Percentiles rank a stretch among this genome's conserved stretches.
These are phyloP conservation scores for Tinospora cordifolia DNA, from an alignment of 164 flowering plant species.

Conservation along the genomic window DNA sequence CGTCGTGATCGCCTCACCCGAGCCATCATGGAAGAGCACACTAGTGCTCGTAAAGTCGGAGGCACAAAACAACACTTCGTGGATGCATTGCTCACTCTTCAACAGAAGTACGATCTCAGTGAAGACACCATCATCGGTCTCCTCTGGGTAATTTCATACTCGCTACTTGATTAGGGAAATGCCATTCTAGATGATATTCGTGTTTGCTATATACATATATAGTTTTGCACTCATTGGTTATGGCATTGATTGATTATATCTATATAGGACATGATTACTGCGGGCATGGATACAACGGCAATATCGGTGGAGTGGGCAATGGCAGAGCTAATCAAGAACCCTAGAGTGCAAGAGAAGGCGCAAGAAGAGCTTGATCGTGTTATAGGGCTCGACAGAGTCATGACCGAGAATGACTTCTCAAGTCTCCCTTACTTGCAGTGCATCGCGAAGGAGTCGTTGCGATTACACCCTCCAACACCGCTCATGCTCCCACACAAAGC, in stretches of 20 bases:
- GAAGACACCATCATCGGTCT: too few species aligned
- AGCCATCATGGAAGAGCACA: slow-evolving; percentile 52
- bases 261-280: slow-evolving; percentile 34
- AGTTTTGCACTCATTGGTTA: too few species aligned
- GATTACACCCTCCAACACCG: slow-evolving; percentile 30
- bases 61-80: slow-evolving; percentile 45
- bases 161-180: too few species aligned
- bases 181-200: too few species aligned
- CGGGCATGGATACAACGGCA: slow-evolving; percentile 28
- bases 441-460: slow-evolving; percentile 24
- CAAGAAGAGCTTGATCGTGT: slow-evolving; percentile 30
- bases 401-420: slow-evolving; percentile 27
- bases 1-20: slow-evolving; percentile 38
- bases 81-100: slow-evolving; percentile 49
- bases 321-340: slow-evolving; percentile 31
- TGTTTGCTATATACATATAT: too few species aligned
- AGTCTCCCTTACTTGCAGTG: slow-evolving; percentile 24
- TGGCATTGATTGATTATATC: too few species aligned
- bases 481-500: slow-evolving; percentile 34
- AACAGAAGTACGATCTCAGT: slow-evolving; percentile 37
- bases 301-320: slow-evolving; percentile 31
- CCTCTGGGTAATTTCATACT: too few species aligned
- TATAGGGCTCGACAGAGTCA: slow-evolving; percentile 19
- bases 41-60: slow-evolving; percentile 31
- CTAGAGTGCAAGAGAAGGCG: slow-evolving; percentile 26